phyloP scores from a whole-genome alignment of 1,284 basidiomycete genomes.

The Trichosporon ovoides region DNA sequence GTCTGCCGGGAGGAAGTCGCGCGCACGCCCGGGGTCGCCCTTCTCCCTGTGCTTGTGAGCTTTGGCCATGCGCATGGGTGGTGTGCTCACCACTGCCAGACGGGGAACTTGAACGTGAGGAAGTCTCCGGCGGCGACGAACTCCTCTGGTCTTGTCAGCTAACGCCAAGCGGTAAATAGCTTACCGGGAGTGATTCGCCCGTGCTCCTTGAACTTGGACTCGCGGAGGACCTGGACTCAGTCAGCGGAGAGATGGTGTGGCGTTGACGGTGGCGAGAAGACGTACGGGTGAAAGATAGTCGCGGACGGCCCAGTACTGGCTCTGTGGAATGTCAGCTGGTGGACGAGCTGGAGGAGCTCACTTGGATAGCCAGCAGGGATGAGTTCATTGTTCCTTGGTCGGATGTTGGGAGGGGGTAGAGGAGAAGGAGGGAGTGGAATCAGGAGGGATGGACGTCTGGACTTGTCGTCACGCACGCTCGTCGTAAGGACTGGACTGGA shows the following conservation, averaged over 20 bases:
- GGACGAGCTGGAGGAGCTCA: constrained; percentile 16
- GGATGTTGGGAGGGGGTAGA: not conserved
- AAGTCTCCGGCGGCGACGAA: constrained; percentile 94
- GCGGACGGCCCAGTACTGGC: constrained; percentile 90
- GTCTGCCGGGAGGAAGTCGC: constrained; percentile 87
- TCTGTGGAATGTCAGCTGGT: constrained; percentile 50
- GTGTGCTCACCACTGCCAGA: constrained; percentile 78
- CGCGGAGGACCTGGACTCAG: constrained; percentile 71
- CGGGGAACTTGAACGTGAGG: constrained; percentile 89
- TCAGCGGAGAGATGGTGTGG: not conserved
- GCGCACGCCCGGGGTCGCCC: constrained; percentile 72
- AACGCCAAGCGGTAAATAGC: constrained; percentile 33
- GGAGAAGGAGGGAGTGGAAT: not conserved
- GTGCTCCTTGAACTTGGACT: constrained; percentile 99
- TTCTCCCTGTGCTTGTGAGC: constrained; percentile 62
- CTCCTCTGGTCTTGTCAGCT: constrained; percentile 63
- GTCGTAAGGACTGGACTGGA: no score
- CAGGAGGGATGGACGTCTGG: not conserved
- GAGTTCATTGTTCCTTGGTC: constrained; percentile 35
- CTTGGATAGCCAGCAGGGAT: constrained; percentile 49
- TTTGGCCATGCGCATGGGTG: no score
- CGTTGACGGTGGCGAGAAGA: constrained; percentile 22
- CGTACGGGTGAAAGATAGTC: constrained; percentile 90
- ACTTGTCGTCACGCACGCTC: no score
- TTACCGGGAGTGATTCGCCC: constrained; percentile 90